These are phyloP conservation scores for Aspergillus cristatus DNA, from an alignment of 495 filamentous ascomycete genomes.

Conservation along the genomic window DNA sequence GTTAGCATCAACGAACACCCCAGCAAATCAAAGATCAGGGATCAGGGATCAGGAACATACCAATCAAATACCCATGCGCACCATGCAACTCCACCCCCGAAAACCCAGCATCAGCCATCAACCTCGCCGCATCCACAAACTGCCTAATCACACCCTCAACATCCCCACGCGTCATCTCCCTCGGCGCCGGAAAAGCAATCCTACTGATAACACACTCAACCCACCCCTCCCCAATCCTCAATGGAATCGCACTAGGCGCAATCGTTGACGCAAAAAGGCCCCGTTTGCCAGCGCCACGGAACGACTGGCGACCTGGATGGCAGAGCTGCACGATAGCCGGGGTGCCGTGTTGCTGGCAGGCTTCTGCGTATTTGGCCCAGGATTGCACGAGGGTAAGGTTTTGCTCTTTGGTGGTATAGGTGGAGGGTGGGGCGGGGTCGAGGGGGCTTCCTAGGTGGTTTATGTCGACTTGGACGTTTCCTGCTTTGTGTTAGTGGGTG, in stretches of 20 bases:
- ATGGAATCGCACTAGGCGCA: slow-evolving; percentile 36
- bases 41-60: slow-evolving; percentile 17
- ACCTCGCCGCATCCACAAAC: slow-evolving; percentile 38
- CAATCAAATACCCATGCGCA: slow-evolving; percentile 52
- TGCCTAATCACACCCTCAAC: slow-evolving; percentile 36
- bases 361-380: slow-evolving; percentile 40
- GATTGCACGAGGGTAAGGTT: slow-evolving; percentile 19
- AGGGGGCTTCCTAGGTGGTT: slow-evolving; percentile 35
- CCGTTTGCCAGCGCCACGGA: slow-evolving; percentile 33
- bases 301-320: slow-evolving; percentile 51
- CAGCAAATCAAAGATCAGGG: background rate
- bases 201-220: slow-evolving; percentile 23
- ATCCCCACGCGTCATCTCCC: slow-evolving; percentile 41
- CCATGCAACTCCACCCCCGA: slow-evolving; percentile 48
- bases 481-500: slow-evolving; percentile 11
- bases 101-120: slow-evolving; percentile 44
- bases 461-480: slow-evolving; percentile 50
- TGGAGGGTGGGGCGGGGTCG: slow-evolving; percentile 31
- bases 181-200: slow-evolving; percentile 32
- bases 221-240: slow-evolving; percentile 28
- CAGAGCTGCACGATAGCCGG: slow-evolving; percentile 46
- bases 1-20: slow-evolving; percentile 4
- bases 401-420: slow-evolving; percentile 22
- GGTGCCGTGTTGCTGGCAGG: slow-evolving; percentile 36
- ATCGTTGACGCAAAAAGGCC: slow-evolving; percentile 36